Percentiles rank a stretch among this genome's conserved stretches.
These are phyloP conservation scores for Kazachstania kunashirensis DNA, from an alignment of 805 yeast species.

Conservation along the genomic window DNA sequence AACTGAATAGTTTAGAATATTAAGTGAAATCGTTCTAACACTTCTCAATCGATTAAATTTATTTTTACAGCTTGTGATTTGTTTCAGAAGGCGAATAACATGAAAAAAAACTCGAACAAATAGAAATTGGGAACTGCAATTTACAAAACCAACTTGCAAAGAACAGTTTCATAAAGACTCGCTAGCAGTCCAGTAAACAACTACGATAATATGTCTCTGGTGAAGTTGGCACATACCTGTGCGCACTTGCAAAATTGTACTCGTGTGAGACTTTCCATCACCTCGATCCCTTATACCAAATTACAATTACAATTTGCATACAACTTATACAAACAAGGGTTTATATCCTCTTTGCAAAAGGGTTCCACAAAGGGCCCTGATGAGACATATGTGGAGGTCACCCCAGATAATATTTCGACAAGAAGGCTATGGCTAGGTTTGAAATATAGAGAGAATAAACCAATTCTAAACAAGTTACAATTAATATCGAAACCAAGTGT, in stretches of 20 bases:
- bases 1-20: too few relatives aligned
- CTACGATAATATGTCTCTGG: slow-evolving; percentile 80
- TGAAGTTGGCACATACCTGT: slow-evolving; percentile 72
- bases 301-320: slow-evolving; percentile 75
- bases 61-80: too few relatives aligned
- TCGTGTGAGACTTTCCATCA: slow-evolving; percentile 59
- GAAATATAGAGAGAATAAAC: slow-evolving; percentile 71
- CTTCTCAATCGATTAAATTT: too few relatives aligned
- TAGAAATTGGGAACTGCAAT: too few relatives aligned
- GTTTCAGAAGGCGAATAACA: too few relatives aligned
- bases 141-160: not conserved
- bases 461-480: slow-evolving; percentile 63
- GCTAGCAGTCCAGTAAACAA: too few relatives aligned
- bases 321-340: slow-evolving; percentile 85
- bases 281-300: slow-evolving; percentile 75
- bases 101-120: too few relatives aligned
- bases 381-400: slow-evolving; percentile 56
- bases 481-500: slow-evolving; percentile 81
- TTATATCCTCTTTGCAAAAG: slow-evolving; percentile 70
- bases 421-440: slow-evolving; percentile 87
- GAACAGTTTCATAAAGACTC: not conserved
- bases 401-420: slow-evolving; percentile 77
- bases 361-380: slow-evolving; percentile 88
- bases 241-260: slow-evolving; percentile 85
- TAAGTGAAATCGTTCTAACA: too few relatives aligned